Evolutionary conservation across 73 alveolate genomes (phyloP).

Genomic region (Halteria grandinella): DNA sequence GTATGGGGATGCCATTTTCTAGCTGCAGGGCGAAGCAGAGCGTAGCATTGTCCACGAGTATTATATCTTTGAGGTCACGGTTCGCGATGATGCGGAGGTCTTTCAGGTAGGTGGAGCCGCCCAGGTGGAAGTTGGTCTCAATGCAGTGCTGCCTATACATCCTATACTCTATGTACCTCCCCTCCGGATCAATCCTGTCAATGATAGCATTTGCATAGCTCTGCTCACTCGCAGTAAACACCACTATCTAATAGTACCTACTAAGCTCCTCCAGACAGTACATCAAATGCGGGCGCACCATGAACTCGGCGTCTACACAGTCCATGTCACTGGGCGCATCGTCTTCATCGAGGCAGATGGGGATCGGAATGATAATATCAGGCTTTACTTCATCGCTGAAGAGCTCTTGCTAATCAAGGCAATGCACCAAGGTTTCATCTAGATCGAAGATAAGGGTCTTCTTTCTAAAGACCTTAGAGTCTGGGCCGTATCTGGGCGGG

Average conservation of each 20-base stretch:
- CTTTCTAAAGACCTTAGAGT: constrained; percentile 18
- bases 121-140: constrained; percentile 67
- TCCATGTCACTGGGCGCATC: too few species aligned
- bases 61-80: constrained; percentile 48
- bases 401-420: constrained; percentile 68
- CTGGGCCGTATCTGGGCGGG: constrained; percentile 10
- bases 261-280: constrained; percentile 75
- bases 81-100: constrained; percentile 53
- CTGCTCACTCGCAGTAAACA: constrained; percentile 83
- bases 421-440: constrained; percentile 91
- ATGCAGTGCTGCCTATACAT: constrained; percentile 81
- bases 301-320: constrained; percentile 74
- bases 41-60: constrained; percentile 54
- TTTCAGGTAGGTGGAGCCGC: constrained; percentile 42
- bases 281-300: constrained; percentile 77
- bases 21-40: constrained; percentile 54
- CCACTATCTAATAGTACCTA: constrained; percentile 71
- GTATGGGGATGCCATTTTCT: constrained; percentile 63
- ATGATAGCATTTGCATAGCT: constrained; percentile 83
- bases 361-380: constrained; percentile 65
- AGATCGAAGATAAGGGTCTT: constrained; percentile 80
- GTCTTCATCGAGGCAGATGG: too few species aligned
- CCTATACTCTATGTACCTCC: constrained; percentile 61
- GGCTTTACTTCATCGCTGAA: constrained; percentile 53
- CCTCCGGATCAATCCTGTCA: constrained; percentile 17